Evolutionary conservation across 352 stramenopile species (phyloP).

Genomic region (Phytophthora brassicae): DNA sequence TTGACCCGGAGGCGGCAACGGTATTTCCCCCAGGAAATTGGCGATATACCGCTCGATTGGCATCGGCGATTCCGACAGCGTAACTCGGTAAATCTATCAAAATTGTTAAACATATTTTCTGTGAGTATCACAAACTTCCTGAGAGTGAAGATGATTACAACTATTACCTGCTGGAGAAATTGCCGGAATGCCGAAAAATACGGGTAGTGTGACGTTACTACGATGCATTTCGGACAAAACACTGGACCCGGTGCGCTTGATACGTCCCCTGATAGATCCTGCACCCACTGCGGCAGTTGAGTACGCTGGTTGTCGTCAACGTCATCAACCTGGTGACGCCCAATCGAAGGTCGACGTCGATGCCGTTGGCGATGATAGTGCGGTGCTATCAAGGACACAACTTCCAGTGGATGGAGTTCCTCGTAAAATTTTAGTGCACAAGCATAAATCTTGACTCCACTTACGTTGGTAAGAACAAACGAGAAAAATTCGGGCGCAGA

Average conservation of each 20-base stretch:
- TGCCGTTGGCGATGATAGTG: slow-evolving; percentile 46
- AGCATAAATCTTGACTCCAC: slow-evolving; percentile 78
- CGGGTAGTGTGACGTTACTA: slow-evolving; percentile 94
- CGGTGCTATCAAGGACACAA: slow-evolving; percentile 67
- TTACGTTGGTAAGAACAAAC: slow-evolving; percentile 85
- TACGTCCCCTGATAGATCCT: slow-evolving; percentile 57
- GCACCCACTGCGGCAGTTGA: slow-evolving; percentile 72
- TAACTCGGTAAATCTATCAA: slow-evolving; percentile 74
- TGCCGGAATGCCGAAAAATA: slow-evolving; percentile 95
- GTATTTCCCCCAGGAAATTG: slow-evolving; percentile 96
- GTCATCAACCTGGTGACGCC: slow-evolving; percentile 21
- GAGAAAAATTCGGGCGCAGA: slow-evolving; percentile 70
- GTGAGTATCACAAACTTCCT: background rate
- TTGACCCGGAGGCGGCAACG: slow-evolving; percentile 90
- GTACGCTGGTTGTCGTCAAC: slow-evolving; percentile 51
- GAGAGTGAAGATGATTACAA: background rate
- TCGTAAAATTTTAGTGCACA: slow-evolving; percentile 84
- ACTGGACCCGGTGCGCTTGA: slow-evolving; percentile 54
- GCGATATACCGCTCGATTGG: slow-evolving; percentile 96
- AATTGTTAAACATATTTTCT: background rate
- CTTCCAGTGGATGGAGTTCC: slow-evolving; percentile 75
- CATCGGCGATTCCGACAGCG: slow-evolving; percentile 87
- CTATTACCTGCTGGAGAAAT: slow-evolving; percentile 93
- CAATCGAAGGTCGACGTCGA: slow-evolving; percentile 25
- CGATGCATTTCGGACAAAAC: slow-evolving; percentile 93